These are phyloP conservation scores for Fagus sylvatica DNA, from an alignment of 306 rosid species.

Conservation along the genomic window DNA sequence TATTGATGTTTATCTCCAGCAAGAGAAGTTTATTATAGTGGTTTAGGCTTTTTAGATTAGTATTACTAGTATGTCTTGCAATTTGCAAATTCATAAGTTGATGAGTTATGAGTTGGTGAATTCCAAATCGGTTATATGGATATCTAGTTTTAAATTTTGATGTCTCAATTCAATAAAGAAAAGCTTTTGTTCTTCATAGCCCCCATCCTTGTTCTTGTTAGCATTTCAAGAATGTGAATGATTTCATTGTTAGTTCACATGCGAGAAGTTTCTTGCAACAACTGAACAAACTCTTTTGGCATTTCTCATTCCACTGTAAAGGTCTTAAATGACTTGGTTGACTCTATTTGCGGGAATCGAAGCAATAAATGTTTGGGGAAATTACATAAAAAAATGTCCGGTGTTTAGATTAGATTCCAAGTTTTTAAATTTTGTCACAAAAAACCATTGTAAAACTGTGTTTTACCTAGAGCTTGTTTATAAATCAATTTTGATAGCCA, in stretches of 20 bases:
- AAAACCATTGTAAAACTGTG: no score
- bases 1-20: not conserved
- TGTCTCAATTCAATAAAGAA: not conserved
- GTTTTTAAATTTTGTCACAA: no score
- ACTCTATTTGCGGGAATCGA: no score
- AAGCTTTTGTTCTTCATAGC: not conserved
- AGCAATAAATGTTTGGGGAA: no score
- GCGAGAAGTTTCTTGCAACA: not conserved
- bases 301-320: not conserved
- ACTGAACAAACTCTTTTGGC: not conserved
- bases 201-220: not conserved
- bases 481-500: no score
- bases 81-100: not conserved
- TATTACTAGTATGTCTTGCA: not conserved
- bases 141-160: not conserved
- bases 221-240: not conserved
- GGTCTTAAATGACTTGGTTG: no score
- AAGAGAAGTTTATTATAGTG: not conserved
- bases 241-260: not conserved
- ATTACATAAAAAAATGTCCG: no score
- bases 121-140: not conserved
- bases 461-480: no score
- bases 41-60: not conserved
- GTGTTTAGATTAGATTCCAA: no score
- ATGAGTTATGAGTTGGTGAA: not conserved